Conservation (phyloP, 2,329 filamentous ascomycete genomes). For the Beauveria sp. region DNA sequence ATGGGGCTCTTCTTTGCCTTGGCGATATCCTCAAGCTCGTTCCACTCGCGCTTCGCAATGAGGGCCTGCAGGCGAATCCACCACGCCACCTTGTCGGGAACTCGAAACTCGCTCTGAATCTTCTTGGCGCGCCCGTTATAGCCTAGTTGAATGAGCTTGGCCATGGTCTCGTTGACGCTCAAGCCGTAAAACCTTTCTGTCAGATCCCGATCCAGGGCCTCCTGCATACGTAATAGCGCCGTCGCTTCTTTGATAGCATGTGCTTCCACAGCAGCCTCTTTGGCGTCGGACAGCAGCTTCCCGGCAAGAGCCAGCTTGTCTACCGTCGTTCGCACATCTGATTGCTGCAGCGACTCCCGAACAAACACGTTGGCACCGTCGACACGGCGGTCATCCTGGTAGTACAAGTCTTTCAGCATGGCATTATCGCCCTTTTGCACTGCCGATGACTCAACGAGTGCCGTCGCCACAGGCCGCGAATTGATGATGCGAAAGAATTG, state of each 20-base stretch:
- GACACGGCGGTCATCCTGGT: conserved; percentile 86
- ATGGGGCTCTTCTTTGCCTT: conserved; percentile 81
- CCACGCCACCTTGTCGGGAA: conserved; percentile 83
- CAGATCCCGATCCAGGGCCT: conserved; percentile 77
- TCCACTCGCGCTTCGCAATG: conserved; percentile 86
- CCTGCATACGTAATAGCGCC: conserved; percentile 76
- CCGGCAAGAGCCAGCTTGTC: conserved; percentile 87
- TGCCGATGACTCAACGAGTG: conserved; percentile 81
- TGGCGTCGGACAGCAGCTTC: conserved; percentile 75
- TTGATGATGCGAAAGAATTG: conserved; percentile 92
- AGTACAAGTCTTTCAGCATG: conserved; percentile 90
- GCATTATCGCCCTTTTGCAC: conserved; percentile 61
- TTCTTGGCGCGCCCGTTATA: conserved; percentile 82
- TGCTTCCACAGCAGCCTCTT: conserved; percentile 68
- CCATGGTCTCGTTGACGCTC: conserved; percentile 85
- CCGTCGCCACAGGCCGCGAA: conserved; percentile 73
- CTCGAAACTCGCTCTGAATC: conserved; percentile 84
- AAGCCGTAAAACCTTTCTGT: conserved; percentile 71
- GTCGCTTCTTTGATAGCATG: conserved; percentile 72
- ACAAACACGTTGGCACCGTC: conserved; percentile 86
- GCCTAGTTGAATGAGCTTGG: conserved; percentile 74
- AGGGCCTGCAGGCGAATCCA: conserved; percentile 82
- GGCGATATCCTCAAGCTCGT: conserved; percentile 78
- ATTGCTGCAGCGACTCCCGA: conserved; percentile 70
- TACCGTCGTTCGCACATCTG: conserved; percentile 58